A percentile compares a stretch with the other conserved stretches of the same genome.
Evolutionary conservation across 2,329 filamentous ascomycete species (phyloP).

Genomic region (Aspergillus sp.): DNA sequence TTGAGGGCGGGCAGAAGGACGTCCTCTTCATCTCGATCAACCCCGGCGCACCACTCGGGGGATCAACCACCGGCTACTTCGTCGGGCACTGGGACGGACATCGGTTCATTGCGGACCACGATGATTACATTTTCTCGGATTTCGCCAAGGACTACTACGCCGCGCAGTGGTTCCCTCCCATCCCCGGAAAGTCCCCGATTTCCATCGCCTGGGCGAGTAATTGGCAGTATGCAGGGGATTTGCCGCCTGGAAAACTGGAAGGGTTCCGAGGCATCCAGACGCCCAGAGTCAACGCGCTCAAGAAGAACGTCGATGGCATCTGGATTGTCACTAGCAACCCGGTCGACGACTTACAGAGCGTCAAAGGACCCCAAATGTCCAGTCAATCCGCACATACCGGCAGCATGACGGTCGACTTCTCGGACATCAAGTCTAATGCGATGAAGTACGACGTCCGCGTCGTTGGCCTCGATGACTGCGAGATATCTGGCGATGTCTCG

Average conservation of each 20-base stretch:
- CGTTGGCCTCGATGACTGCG: slow-evolving; percentile 30
- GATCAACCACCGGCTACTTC: slow-evolving; percentile 40
- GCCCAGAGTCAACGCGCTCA: slow-evolving; percentile 44
- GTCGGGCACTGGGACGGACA: slow-evolving; percentile 43
- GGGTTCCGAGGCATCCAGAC: slow-evolving; percentile 48
- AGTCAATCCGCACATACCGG: slow-evolving; percentile 30
- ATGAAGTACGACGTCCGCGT: slow-evolving; percentile 49
- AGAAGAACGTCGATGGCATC: slow-evolving; percentile 40
- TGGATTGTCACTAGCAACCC: slow-evolving; percentile 45
- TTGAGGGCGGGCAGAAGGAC: slow-evolving; percentile 22
- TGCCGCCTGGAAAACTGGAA: slow-evolving; percentile 45
- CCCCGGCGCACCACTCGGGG: slow-evolving; percentile 26
- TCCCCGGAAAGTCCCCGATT: slow-evolving; percentile 33
- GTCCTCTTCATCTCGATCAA: slow-evolving; percentile 22
- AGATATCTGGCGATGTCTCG: slow-evolving; percentile 36
- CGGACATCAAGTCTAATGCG: slow-evolving; percentile 40
- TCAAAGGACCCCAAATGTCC: slow-evolving; percentile 33
- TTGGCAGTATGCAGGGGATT: slow-evolving; percentile 48
- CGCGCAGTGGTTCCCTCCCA: slow-evolving; percentile 46
- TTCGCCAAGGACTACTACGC: slow-evolving; percentile 34
- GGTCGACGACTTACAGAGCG: slow-evolving; percentile 37
- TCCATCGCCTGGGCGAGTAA: slow-evolving; percentile 51
- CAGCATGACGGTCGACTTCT: slow-evolving; percentile 44
- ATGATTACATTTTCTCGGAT: slow-evolving; percentile 15
- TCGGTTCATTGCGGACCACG: slow-evolving; percentile 34